Conservation (phyloP, 805 yeast species). For the Wickerhamiella sorbophila region DNA sequence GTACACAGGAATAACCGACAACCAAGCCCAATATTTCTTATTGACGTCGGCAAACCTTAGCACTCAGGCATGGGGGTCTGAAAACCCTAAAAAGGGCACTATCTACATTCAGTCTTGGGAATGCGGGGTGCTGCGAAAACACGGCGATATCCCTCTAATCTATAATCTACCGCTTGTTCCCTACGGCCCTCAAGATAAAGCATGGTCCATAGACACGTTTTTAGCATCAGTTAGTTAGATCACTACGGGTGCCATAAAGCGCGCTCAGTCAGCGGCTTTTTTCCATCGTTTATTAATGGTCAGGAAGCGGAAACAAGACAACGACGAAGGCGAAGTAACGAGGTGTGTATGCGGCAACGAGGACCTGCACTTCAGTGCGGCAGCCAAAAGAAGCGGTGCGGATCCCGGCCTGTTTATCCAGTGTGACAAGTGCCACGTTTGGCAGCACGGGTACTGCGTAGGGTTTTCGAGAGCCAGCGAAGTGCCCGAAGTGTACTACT, state of each 20-base stretch:
- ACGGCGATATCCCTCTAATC: neutral
- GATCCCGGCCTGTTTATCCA: slow-evolving; percentile 93
- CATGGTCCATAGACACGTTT: neutral
- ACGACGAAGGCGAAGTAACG: slow-evolving; percentile 32
- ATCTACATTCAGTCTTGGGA: slow-evolving; percentile 34
- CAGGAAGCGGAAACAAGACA: slow-evolving; percentile 8
- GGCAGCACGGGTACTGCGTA: slow-evolving; percentile 98
- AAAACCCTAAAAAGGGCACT: slow-evolving; percentile 16
- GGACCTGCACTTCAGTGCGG: slow-evolving; percentile 28
- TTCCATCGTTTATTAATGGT: slow-evolving; percentile 6
- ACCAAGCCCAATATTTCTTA: slow-evolving; percentile 38
- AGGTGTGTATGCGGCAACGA: slow-evolving; percentile 42
- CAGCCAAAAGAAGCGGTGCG: slow-evolving; percentile 34
- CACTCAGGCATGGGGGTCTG: slow-evolving; percentile 67
- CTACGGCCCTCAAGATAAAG: neutral
- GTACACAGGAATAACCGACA: slow-evolving; percentile 37
- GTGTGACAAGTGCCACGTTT: slow-evolving; percentile 85
- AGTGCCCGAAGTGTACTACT: slow-evolving; percentile 89
- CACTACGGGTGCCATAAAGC: too few species aligned
- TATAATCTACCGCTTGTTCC: neutral
- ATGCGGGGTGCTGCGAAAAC: slow-evolving; percentile 34
- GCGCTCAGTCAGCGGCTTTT: too few species aligned
- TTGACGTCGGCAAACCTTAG: slow-evolving; percentile 66
- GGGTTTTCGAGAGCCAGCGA: slow-evolving; percentile 60
- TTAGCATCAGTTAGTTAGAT: neutral